A percentile compares a stretch with the other conserved stretches of the same genome.
Conservation (phyloP, 148 eudicot species). For the Rhododendron ferrugineum region DNA sequence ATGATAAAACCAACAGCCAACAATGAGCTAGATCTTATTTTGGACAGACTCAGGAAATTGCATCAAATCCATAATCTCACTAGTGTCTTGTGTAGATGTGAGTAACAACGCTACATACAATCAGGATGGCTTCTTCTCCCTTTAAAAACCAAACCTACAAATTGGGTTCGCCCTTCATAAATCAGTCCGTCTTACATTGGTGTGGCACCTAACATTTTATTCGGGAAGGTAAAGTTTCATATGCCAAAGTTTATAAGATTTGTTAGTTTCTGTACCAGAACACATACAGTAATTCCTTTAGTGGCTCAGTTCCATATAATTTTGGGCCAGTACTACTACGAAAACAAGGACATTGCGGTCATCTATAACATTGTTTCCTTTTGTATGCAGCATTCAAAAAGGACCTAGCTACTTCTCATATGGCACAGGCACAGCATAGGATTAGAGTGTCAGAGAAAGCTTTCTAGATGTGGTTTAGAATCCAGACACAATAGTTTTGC, state of each 20-base stretch:
- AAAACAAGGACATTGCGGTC: not conserved
- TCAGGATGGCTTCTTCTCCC: not conserved
- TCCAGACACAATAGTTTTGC: not conserved
- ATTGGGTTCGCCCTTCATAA: not conserved
- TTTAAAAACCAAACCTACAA: too few relatives aligned
- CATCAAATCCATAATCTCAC: not conserved
- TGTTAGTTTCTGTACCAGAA: not conserved
- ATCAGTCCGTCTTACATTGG: not conserved
- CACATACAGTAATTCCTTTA: not conserved
- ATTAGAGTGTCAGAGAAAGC: not conserved
- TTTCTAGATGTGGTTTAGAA: not conserved
- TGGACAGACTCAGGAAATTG: not conserved
- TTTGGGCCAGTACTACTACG: not conserved
- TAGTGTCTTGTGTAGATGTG: not conserved
- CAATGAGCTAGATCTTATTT: not conserved
- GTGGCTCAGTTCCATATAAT: not conserved
- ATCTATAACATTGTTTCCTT: not conserved
- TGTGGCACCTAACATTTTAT: too few relatives aligned
- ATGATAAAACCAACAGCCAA: not conserved
- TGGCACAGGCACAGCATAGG: not conserved
- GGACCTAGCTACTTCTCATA: not conserved
- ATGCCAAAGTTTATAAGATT: not conserved
- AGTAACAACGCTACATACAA: not conserved
- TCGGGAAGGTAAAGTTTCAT: not conserved
- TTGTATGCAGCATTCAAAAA: not conserved